Conservation (phyloP, 1,139 yeast genomes). For the Candida mesenterica region DNA sequence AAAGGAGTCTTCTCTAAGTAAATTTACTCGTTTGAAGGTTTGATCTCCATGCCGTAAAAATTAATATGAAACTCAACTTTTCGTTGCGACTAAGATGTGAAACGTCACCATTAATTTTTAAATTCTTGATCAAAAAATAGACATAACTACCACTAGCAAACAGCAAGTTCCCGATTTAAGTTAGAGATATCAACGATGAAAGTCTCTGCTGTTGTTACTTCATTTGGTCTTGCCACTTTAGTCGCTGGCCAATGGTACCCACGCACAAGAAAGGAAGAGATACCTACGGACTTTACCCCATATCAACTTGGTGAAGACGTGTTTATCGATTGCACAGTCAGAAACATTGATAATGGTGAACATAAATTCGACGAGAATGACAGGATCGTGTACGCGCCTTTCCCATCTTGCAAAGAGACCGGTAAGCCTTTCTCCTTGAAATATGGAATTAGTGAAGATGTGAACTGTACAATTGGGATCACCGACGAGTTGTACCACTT, state of each 20-base stretch:
- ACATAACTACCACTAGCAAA: background rate
- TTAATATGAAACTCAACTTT: no score
- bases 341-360: conserved; percentile 75
- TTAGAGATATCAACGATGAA: conserved; percentile 11
- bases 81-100: no score
- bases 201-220: conserved; percentile 8
- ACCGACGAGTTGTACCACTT: conserved; percentile 70
- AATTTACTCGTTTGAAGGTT: no score
- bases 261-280: conserved; percentile 34
- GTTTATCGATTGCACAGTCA: conserved; percentile 57
- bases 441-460: conserved; percentile 52
- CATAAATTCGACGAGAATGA: conserved; percentile 63
- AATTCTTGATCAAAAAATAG: no score
- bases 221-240: conserved; percentile 6
- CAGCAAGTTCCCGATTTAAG: background rate
- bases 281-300: conserved; percentile 36
- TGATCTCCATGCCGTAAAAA: no score
- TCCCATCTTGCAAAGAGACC: conserved; percentile 67
- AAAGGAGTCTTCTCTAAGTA: no score
- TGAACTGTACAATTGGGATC: conserved; percentile 61
- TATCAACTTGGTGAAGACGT: conserved; percentile 46
- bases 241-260: conserved; percentile 34
- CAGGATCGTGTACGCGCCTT: conserved; percentile 56
- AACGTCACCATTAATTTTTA: no score
- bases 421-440: conserved; percentile 53